Evolutionary conservation across 192 early-diverging fungal genomes (phyloP), one percentile per base, ranked within the genome.

Genomic region (Funneliformis geosporum): DNA sequence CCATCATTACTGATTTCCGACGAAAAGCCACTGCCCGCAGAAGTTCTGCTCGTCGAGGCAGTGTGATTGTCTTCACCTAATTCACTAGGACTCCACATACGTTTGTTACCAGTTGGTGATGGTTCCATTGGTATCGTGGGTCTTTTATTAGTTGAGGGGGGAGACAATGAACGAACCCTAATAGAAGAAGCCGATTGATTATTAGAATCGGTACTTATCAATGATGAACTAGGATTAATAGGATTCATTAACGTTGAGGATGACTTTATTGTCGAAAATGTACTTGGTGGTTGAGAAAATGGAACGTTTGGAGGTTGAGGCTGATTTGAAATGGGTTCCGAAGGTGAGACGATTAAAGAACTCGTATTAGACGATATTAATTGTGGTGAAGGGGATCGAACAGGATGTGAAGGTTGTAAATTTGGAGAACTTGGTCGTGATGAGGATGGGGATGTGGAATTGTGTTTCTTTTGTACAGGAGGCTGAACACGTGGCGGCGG

Each of bases 401-500:
- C 11, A 33, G 65, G 25, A 33, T 28, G 23, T 28, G 27, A 25
- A 66, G 64, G 27, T 33, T 33, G 14, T 67, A 9, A 10, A 67
- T 39, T 67, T 9, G 70, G 42, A 46, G 70, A 72, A 43, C 23
- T 72, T 7, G 70, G 50, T 33, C 9, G 33, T 28, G 73, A 74
- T 74, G 73, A 59, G 7, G 73, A 21, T 6, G 42, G 27, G 42
- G 46, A 16, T 0, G 44, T 74, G 16, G 21, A 25, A 39, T 47
- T 73, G 43, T 38, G 4, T 43, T 21, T n/a, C 42, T 43, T 42
- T 70, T 59, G 73, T 59, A 60, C 40, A 59, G 73, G 73, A 23
- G 73, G 25, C 38, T 74, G 73, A 59, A 74, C 21, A 23, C 73
- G 44, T 59, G 73, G 73, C 38, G 73, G 73, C 8, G 73, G 73